Evolutionary conservation across 225 moss, liverwort and hornwort genomes (phyloP), one percentile per base, ranked within the genome.

Genomic region (Straminergon stramineum): DNA sequence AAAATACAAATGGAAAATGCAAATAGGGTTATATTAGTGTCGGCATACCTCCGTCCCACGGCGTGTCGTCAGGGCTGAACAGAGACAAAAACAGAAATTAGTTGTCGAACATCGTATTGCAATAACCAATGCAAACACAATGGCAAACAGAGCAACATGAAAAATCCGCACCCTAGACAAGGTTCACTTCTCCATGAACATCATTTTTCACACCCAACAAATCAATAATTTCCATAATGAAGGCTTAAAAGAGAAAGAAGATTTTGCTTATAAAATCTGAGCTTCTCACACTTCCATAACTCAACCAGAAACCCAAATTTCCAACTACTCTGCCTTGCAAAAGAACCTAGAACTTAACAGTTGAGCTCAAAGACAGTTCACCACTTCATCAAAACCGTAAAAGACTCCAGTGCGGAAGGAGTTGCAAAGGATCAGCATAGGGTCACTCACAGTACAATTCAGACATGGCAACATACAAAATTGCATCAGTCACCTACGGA

Each of bases 1-100:
- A 35, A 22, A 53, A 8, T 53, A 34, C 21, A 77, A 76, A 78
- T 52, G 2, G 1, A 88, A 52, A 64, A 48, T 63, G 58, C 17
- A 41, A 12, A 5, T 19, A 20, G 12, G 76, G 74, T 39, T 60
- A 17, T 81, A 64, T 37, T 27, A 32, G 2, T 19, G 53, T 41
- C 53, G 53, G 52, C 88, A 43, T 90, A 98, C 98, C 98, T 95
- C 98, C 97, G 87, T 98, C 98, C 98, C 98, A 98, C 62, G 97
- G 98, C 61, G 97, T 97, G 88, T 98, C 97, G 90, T 98, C 98
- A 28, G 97, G 98, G 93, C 98, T 98, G 98, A 35, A 73, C 94
- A 91, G 81, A 43, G 64, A 81, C 74, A 86, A 79, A 30, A 66
- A 85, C 74, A 91, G 6, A 76, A 68, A 68, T 93, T 64, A 93